Base-by-base conservation (phyloP, 2,329 filamentous ascomycete genomes). In the Gliomastix tumulicola region DNA sequence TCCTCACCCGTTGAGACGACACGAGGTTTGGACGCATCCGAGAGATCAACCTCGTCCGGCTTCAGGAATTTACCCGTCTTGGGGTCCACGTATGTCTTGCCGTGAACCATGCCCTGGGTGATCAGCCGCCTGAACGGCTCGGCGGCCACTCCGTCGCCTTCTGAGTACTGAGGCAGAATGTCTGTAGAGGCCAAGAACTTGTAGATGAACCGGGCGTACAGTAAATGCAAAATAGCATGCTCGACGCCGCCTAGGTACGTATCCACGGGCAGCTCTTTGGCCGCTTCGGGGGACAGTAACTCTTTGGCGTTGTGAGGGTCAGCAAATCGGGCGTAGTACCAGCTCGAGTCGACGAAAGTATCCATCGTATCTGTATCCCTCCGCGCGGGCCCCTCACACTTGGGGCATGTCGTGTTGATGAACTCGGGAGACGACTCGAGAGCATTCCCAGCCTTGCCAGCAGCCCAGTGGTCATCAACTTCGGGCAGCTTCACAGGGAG, bases 291-390 rank as follows among this genome's bases (percentile, higher is more conserved):
- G 1, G 76, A 78, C 44, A 94, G 79, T 0, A 78, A 79, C 12
- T 65, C 55, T 3, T 70, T 51, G 12, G 66, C 46, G 46, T 92
- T 89, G 15, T 78, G 66, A 2, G 84, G 67, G 49, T 94, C 86
- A 20, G 81, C 61, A 49, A 88, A 94, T 11, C 87, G 76, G 62
- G 89, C 78, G 51, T 82, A 94, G 58, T 95, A 95, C 88, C 88
- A 95, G 37, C 88, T 94, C 3, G 88, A 94, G 60, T 94, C 88
- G 42, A 95, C 88, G 60, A 95, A 95, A 0, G 88, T 95, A 57
- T 95, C 88, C 88, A 95, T 94, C 4, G 88, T 95, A 55, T 95
- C 88, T 0, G 88, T 94, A 45, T 95, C 88, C 44, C 88, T 75
- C 54, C 79, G 83, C 7, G 86, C 88, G 18, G 76, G 62, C 2